phyloP scores from a whole-genome alignment of 2,329 filamentous ascomycete species.

The Neofusicoccum sp. region DNA sequence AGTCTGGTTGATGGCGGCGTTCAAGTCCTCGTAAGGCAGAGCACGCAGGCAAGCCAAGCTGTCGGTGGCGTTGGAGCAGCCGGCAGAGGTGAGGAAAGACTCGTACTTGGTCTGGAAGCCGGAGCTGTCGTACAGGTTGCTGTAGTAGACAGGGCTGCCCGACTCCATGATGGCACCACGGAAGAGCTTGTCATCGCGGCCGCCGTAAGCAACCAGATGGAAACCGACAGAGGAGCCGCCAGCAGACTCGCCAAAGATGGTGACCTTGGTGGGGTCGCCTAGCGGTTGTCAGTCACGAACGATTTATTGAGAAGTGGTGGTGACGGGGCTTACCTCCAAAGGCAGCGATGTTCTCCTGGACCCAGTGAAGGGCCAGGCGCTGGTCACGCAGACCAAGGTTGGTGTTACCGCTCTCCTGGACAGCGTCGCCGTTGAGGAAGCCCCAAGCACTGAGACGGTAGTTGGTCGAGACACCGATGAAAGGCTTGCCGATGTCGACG shows the following conservation, averaged over 20 bases:
- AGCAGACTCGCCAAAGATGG: conserved; percentile 47
- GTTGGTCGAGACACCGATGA: conserved; percentile 37
- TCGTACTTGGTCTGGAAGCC: conserved; percentile 62
- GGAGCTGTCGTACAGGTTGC: conserved; percentile 17
- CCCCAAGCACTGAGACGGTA: conserved; percentile 64
- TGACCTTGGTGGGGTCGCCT: conserved; percentile 41
- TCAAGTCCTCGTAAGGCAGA: conserved; percentile 59
- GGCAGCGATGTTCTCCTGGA: conserved; percentile 42
- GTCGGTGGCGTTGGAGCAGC: conserved; percentile 53
- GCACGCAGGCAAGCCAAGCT: conserved; percentile 54
- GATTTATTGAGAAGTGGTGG: background rate
- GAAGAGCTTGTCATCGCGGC: conserved; percentile 49
- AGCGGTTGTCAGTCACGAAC: background rate
- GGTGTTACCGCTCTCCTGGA: conserved; percentile 54
- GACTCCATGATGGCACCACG: conserved; percentile 47
- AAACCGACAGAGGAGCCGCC: conserved; percentile 46
- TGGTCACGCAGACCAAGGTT: conserved; percentile 43
- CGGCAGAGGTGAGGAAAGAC: conserved; percentile 57
- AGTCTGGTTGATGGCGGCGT: conserved; percentile 51
- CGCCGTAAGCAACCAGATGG: conserved; percentile 46
- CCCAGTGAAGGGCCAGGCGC: conserved; percentile 46
- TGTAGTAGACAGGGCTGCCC: conserved; percentile 38
- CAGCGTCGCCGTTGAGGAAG: conserved; percentile 59
- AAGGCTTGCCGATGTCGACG: conserved; percentile 35
- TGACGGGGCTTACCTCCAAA: conserved; percentile 37